Conservation (phyloP, 2,329 filamentous ascomycete genomes). For the Stenocarpella maydis region DNA sequence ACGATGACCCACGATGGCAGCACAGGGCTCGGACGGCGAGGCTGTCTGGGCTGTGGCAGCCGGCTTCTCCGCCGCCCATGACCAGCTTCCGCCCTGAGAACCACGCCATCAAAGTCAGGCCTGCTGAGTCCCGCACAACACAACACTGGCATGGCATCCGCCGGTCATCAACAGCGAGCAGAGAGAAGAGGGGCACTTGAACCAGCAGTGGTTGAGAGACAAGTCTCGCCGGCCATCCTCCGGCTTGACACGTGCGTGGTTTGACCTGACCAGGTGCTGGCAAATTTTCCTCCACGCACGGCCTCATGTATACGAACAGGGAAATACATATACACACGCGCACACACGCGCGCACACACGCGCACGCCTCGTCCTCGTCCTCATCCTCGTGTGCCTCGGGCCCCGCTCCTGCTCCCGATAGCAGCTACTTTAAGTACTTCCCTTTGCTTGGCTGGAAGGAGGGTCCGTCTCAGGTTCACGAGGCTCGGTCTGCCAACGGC, state of each 20-base stretch:
- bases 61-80: not conserved
- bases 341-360: too few species aligned
- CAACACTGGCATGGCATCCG: not conserved
- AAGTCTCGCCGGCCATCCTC: constrained; percentile 22
- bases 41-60: not conserved
- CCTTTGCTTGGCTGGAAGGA: constrained; percentile 16
- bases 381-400: not conserved
- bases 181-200: not conserved
- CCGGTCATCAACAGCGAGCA: not conserved
- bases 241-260: constrained; percentile 23
- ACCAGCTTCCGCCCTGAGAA: constrained; percentile 1
- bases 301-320: not conserved
- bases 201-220: not conserved
- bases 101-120: not conserved
- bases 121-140: too few species aligned
- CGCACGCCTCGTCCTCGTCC: not conserved
- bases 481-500: constrained; percentile 16
- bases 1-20: not conserved
- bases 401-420: not conserved
- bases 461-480: constrained; percentile 24
- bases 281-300: constrained; percentile 9
- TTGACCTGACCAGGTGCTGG: constrained; percentile 16
- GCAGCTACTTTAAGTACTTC: not conserved
- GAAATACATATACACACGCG: too few species aligned
- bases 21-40: not conserved